A percentile compares a stretch with the other conserved stretches of the same genome.
Conservation (phyloP, 1,284 basidiomycete genomes). For the Mixia osmundae region DNA sequence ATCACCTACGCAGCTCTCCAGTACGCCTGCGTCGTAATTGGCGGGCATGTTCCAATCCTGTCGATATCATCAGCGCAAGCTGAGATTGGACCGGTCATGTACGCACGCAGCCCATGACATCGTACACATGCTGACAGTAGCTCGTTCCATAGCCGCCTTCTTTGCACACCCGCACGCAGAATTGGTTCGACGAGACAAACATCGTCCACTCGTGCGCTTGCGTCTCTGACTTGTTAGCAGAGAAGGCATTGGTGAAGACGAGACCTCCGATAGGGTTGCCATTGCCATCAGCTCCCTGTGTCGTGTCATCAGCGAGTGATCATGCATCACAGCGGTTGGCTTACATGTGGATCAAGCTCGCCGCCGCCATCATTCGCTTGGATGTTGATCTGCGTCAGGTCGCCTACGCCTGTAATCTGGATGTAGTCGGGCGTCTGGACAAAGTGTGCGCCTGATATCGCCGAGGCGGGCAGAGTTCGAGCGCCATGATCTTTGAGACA, state of each 20-base stretch:
- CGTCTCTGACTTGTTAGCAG: slow-evolving; percentile 10
- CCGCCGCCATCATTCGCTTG: slow-evolving; percentile 21
- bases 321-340: not conserved
- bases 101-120: slow-evolving; percentile 33
- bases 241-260: slow-evolving; percentile 10
- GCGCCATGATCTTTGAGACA: slow-evolving; percentile 27
- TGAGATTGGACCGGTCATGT: too few species aligned
- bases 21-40: slow-evolving; percentile 30
- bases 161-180: slow-evolving; percentile 16
- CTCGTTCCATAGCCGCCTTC: slow-evolving; percentile 8
- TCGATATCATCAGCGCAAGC: too few species aligned
- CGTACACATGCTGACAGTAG: slow-evolving; percentile 1
- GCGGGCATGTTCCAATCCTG: slow-evolving; percentile 28
- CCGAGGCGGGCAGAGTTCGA: slow-evolving; percentile 36
- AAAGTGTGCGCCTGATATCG: slow-evolving; percentile 38
- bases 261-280: slow-evolving; percentile 19
- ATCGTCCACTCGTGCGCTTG: slow-evolving; percentile 18
- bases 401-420: slow-evolving; percentile 25
- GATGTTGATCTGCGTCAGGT: slow-evolving; percentile 26
- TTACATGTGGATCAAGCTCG: not conserved
- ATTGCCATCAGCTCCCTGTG: slow-evolving; percentile 21
- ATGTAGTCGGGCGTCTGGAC: slow-evolving; percentile 22
- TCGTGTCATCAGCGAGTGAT: not conserved
- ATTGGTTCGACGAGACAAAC: slow-evolving; percentile 11
- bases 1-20: slow-evolving; percentile 32